phyloP scores from a whole-genome alignment of 495 filamentous ascomycete genomes.

The Patellaria atrata region DNA sequence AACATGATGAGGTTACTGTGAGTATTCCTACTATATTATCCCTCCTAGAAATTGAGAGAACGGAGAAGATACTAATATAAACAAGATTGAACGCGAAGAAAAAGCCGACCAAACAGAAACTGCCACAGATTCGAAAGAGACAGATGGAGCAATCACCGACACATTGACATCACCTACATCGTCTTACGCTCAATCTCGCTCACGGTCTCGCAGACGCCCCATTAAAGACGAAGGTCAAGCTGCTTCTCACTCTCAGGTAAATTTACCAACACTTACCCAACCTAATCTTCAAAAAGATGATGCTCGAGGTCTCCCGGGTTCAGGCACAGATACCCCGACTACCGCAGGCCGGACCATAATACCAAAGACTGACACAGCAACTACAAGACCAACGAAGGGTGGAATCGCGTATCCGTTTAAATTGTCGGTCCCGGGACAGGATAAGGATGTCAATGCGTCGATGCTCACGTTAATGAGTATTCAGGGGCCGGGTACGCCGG shows the following conservation, averaged over 20 bases:
- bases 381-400: conserved; percentile 12
- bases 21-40: neutral
- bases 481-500: too few relatives aligned
- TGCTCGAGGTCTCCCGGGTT: conserved; percentile 4
- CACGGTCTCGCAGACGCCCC: conserved; percentile 7
- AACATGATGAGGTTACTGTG: conserved; percentile 66
- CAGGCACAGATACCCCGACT: neutral
- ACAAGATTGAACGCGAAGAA: conserved; percentile 14
- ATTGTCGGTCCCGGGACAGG: conserved; percentile 12
- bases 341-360: conserved; percentile 7
- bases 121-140: neutral
- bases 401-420: conserved; percentile 20
- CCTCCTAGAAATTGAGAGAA: conserved; percentile 1
- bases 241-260: neutral
- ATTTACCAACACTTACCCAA: neutral
- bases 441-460: conserved; percentile 14
- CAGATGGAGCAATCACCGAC: neutral
- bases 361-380: conserved; percentile 9
- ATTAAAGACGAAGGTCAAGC: conserved; percentile 16
- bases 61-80: conserved; percentile 3
- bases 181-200: conserved; percentile 5
- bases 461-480: conserved; percentile 14
- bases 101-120: conserved; percentile 9
- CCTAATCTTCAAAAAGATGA: conserved; percentile 1
- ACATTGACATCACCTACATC: conserved; percentile 2